Evolutionary conservation across 495 filamentous ascomycete genomes (phyloP), one percentile per base, ranked within the genome.

Genomic region (Chaetomium cochliodes): DNA sequence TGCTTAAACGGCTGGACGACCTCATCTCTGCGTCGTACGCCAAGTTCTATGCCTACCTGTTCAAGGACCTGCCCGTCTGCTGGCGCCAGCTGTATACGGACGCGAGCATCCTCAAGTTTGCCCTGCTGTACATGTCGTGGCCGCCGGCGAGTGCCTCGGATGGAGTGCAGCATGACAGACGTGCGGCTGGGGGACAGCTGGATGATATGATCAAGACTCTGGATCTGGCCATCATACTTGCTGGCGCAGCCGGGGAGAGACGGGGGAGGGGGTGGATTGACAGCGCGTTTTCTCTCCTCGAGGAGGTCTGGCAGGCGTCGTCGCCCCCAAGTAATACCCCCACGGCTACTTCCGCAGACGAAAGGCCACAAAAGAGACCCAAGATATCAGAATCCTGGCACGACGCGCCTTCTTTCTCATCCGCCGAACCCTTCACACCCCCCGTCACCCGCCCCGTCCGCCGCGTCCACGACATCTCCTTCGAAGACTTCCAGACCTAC

Each of bases 41-140:
- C 26, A 89, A 90, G 65, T 82, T 96, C 70, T 89, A 90, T 69
- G 84, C 89, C 5, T 94, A 84, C 64, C 83, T 88, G 5, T 96
- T 88, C 77, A 86, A 84, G 68, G 82, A 91, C 64, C 89, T 96
- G 5, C 86, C 91, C 0, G 56, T 67, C 2, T 88, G 86, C 72
- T 97, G 92, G 92, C 82, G 86, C 18, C 81, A 86, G 57, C 78
- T 96, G 15, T 96, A 90, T 73, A 91, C 88, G 0, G 90, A 94
- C 69, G 91, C 90, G 26, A 86, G 84, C 52, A 82, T 96, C 20
- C 72, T 90, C 65, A 87, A 89, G 64, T 80, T 80, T 60, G 70
- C 70, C 28, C 33, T 75, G 81, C 81, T 62, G 70, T 85, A 68
- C 57, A 39, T 66, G 30, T 46, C 62, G 12, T 63, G 26, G 15